phyloP scores from a whole-genome alignment of 805 yeast species.

The Saturnispora mendoncae region DNA sequence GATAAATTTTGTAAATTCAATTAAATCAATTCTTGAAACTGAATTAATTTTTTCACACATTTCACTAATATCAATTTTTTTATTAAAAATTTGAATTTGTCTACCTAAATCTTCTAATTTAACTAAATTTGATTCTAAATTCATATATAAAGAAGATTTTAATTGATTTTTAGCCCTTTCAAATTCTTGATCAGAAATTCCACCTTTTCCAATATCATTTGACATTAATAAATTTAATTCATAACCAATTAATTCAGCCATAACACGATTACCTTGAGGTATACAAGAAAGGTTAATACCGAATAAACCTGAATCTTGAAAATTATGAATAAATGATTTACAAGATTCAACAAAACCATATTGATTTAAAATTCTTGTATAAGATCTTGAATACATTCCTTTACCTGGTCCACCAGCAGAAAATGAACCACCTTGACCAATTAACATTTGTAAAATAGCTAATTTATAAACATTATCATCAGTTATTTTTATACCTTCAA shows the following conservation, averaged over 20 bases:
- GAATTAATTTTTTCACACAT: slow-evolving; percentile 72
- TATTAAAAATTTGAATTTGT: slow-evolving; percentile 80
- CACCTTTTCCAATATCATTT: slow-evolving; percentile 43
- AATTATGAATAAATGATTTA: slow-evolving; percentile 80
- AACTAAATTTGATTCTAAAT: slow-evolving; percentile 86
- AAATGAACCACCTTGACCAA: slow-evolving; percentile 97
- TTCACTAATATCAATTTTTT: slow-evolving; percentile 63
- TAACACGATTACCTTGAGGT: slow-evolving; percentile 77
- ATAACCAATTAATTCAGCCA: slow-evolving; percentile 68
- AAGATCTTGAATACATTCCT: slow-evolving; percentile 94
- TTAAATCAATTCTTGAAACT: slow-evolving; percentile 60
- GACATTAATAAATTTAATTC: slow-evolving; percentile 44
- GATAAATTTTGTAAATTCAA: slow-evolving; percentile 63
- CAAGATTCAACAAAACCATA: slow-evolving; percentile 88
- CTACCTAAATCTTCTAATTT: slow-evolving; percentile 93
- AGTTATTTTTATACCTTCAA: slow-evolving; percentile 76
- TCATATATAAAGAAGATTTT: slow-evolving; percentile 81
- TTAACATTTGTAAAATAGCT: slow-evolving; percentile 78
- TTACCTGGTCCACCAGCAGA: slow-evolving; percentile 99
- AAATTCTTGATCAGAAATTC: slow-evolving; percentile 64
- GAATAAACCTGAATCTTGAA: slow-evolving; percentile 82
- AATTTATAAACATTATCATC: slow-evolving; percentile 85
- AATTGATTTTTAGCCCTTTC: slow-evolving; percentile 87
- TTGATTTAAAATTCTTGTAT: slow-evolving; percentile 84
- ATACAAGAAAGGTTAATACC: slow-evolving; percentile 81